Conservation (phyloP, 2,329 filamentous ascomycete species). For the Paracoccidioides lutzii region DNA sequence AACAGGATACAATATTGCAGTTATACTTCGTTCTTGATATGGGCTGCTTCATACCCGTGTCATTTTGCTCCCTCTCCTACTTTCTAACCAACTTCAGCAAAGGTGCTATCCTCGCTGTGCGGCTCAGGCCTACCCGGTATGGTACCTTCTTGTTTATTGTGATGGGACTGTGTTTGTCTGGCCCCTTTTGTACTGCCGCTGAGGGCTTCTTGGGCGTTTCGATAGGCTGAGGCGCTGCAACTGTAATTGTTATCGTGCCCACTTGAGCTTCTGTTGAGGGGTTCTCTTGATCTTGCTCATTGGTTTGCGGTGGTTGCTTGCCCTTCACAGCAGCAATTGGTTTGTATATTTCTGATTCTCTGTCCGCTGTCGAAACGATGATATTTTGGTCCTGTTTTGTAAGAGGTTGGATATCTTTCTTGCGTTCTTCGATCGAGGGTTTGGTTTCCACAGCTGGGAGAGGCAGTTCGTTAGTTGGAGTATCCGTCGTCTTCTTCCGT, state of each 20-base stretch:
- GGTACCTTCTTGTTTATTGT: constrained; percentile 27
- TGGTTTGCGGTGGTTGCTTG: background rate
- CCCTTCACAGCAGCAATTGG: background rate
- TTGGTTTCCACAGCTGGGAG: background rate
- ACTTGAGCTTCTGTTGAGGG: background rate
- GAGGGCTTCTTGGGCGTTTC: constrained; percentile 8
- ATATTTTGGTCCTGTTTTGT: constrained; percentile 2
- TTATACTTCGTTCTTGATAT: background rate
- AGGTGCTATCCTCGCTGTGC: constrained; percentile 35
- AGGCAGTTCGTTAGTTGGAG: constrained; percentile 1
- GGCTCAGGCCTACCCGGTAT: constrained; percentile 38
- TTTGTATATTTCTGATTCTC: background rate
- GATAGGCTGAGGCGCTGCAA: background rate
- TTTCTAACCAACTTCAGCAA: constrained; percentile 35
- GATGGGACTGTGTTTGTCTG: constrained; percentile 30
- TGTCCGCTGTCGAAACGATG: background rate
- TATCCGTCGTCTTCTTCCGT: constrained; percentile 24
- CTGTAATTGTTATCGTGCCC: background rate
- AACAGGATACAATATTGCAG: background rate
- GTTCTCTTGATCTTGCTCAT: constrained; percentile 1
- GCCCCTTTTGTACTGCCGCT: constrained; percentile 15
- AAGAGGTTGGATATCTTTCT: background rate
- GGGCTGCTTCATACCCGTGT: background rate
- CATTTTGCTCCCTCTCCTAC: constrained; percentile 11
- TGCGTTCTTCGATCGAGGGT: background rate